A percentile compares a stretch with the other conserved stretches of the same genome.
Conservation (phyloP, 768 basidiomycete genomes). For the Boletus bicolor region DNA sequence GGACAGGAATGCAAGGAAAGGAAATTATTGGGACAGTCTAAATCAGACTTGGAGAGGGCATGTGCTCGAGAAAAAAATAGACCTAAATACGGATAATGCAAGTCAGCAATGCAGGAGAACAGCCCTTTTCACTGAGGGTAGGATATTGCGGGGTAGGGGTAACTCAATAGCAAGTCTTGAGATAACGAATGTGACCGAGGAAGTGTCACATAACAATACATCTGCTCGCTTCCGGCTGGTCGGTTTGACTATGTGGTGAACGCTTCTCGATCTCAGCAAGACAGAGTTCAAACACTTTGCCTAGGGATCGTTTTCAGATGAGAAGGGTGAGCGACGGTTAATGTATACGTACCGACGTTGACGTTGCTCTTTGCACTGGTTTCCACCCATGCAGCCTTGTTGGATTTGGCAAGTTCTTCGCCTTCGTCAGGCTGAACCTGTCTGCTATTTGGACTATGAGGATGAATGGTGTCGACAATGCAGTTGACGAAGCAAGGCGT, state of each 20-base stretch:
- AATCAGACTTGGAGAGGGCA: slow-evolving; percentile 18
- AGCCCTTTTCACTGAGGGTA: slow-evolving; percentile 18
- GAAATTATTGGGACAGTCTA: slow-evolving; percentile 34
- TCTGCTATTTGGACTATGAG: slow-evolving; percentile 45
- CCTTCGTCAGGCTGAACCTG: slow-evolving; percentile 77
- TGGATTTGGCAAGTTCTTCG: slow-evolving; percentile 65
- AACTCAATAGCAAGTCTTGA: slow-evolving; percentile 28
- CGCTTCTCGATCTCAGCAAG: slow-evolving; percentile 80
- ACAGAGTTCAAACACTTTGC: slow-evolving; percentile 81
- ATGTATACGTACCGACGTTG: slow-evolving; percentile 76
- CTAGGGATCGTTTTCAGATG: slow-evolving; percentile 34
- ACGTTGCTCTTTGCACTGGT: slow-evolving; percentile 83
- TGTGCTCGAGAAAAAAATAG: slow-evolving; percentile 21
- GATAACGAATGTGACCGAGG: slow-evolving; percentile 13
- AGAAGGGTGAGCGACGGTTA: background rate
- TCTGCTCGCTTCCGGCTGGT: slow-evolving; percentile 41
- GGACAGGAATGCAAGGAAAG: slow-evolving; percentile 21
- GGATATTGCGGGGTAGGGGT: slow-evolving; percentile 33
- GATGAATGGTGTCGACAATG: slow-evolving; percentile 22
- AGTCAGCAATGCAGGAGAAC: slow-evolving; percentile 29
- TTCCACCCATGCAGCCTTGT: slow-evolving; percentile 80
- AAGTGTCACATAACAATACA: slow-evolving; percentile 55
- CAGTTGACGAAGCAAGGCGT: slow-evolving; percentile 7
- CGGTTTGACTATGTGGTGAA: slow-evolving; percentile 47
- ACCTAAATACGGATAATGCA: slow-evolving; percentile 38